Evolutionary conservation across 2,329 filamentous ascomycete genomes (phyloP).

Genomic region (Aureobasidium melanogenum): DNA sequence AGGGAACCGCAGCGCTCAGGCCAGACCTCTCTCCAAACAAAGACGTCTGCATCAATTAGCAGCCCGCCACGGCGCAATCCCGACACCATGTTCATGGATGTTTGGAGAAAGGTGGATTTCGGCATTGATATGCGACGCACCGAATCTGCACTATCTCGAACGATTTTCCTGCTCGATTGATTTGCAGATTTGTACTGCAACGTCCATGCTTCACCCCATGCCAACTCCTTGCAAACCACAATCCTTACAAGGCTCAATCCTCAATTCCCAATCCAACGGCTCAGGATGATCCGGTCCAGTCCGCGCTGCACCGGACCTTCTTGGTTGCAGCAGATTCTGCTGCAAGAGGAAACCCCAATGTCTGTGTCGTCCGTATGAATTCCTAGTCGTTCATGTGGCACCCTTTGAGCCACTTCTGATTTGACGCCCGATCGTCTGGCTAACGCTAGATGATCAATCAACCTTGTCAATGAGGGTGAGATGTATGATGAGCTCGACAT

Average conservation of each 20-base stretch:
- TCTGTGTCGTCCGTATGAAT: constrained; percentile 7
- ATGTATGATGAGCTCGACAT: background rate
- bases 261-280: constrained; percentile 8
- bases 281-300: constrained; percentile 10
- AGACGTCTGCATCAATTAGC: constrained; percentile 9
- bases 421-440: constrained; percentile 6
- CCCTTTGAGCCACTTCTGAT: constrained; percentile 3
- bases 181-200: constrained; percentile 3
- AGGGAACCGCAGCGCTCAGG: background rate
- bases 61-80: constrained; percentile 5
- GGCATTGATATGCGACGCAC: constrained; percentile 11
- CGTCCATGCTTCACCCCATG: constrained; percentile 7
- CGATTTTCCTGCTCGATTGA: constrained; percentile 5
- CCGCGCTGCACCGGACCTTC: constrained; percentile 8
- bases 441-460: constrained; percentile 1
- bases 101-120: constrained; percentile 2
- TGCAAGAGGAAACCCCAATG: constrained; percentile 7
- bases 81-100: constrained; percentile 10
- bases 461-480: background rate
- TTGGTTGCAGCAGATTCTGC: constrained; percentile 6
- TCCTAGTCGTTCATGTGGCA: background rate
- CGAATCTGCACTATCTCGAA: constrained; percentile 8
- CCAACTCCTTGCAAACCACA: background rate
- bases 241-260: background rate
- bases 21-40: constrained; percentile 2